Evolutionary conservation across 495 filamentous ascomycete species (phyloP).

Genomic region (Aspergillus conjunctus): DNA sequence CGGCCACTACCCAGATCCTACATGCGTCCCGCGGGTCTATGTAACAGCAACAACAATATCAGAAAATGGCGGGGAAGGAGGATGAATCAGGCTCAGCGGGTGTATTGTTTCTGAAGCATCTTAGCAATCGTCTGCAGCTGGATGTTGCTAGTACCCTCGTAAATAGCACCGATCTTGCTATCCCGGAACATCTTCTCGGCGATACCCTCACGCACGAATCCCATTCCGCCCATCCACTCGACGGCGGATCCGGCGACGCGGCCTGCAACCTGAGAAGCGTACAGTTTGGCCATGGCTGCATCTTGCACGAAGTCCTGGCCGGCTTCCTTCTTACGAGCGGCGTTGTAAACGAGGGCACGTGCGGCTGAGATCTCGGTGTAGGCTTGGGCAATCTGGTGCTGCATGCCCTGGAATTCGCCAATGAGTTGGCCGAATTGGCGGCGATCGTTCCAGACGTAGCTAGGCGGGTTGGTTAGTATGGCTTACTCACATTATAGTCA

Average conservation of each 20-base stretch:
- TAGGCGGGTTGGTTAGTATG: slow-evolving; percentile 22
- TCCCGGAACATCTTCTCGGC: slow-evolving; percentile 98
- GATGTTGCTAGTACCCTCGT: slow-evolving; percentile 88
- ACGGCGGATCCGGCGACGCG: slow-evolving; percentile 83
- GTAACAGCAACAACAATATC: neutral
- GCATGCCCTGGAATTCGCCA: slow-evolving; percentile 98
- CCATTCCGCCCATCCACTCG: slow-evolving; percentile 99
- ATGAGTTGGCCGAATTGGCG: slow-evolving; percentile 94
- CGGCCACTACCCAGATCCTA: neutral
- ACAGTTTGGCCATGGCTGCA: slow-evolving; percentile 98
- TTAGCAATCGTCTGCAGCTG: slow-evolving; percentile 94
- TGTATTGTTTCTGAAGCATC: slow-evolving; percentile 70
- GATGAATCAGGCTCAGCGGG: slow-evolving; percentile 9
- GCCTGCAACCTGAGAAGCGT: slow-evolving; percentile 88
- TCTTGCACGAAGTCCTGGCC: slow-evolving; percentile 93
- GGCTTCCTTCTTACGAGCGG: slow-evolving; percentile 96
- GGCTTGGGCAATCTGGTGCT: slow-evolving; percentile 96
- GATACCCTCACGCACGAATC: slow-evolving; percentile 91
- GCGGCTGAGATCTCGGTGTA: slow-evolving; percentile 93
- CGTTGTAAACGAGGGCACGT: slow-evolving; percentile 92
- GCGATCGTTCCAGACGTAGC: slow-evolving; percentile 94
- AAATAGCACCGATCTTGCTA: slow-evolving; percentile 98
- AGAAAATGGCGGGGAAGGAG: neutral
- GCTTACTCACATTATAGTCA: neutral
- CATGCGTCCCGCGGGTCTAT: neutral